Conservation (phyloP, 495 filamentous ascomycete species). For the Venustampulla echinocandica region DNA sequence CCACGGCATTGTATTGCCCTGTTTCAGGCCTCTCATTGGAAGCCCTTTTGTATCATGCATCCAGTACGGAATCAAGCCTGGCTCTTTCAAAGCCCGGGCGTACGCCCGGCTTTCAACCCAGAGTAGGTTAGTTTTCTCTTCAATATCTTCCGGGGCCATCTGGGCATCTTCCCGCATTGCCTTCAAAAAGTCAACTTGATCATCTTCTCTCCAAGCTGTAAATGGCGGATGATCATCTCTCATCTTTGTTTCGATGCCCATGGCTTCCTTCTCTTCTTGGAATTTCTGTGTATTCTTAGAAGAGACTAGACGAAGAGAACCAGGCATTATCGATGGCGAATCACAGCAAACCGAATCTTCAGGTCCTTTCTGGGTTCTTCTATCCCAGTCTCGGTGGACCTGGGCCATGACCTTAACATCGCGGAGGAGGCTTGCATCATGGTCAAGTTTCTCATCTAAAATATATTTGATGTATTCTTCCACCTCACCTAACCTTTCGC, state of each 20-base stretch:
- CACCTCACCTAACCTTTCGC: constrained; percentile 7
- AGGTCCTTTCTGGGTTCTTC: not conserved
- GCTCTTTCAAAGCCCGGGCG: constrained; percentile 12
- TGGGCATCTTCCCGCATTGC: constrained; percentile 4
- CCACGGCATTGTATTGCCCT: not conserved
- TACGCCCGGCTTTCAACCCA: constrained; percentile 15
- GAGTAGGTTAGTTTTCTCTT: constrained; percentile 10
- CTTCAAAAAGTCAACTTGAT: constrained; percentile 12
- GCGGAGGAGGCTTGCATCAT: constrained; percentile 9
- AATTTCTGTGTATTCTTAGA: not conserved
- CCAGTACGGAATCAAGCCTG: constrained; percentile 17
- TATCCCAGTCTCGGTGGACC: constrained; percentile 16
- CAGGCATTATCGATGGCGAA: not conserved
- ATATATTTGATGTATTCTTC: constrained; percentile 13
- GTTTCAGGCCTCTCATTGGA: constrained; percentile 1
- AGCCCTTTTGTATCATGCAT: constrained; percentile 18
- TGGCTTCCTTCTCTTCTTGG: not conserved
- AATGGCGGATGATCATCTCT: constrained; percentile 17
- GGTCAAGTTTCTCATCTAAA: not conserved
- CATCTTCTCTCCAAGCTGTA: constrained; percentile 6
- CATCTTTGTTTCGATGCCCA: constrained; percentile 10
- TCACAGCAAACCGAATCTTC: not conserved
- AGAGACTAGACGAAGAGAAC: constrained; percentile 12
- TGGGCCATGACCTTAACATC: constrained; percentile 19
- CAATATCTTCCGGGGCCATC: not conserved